Evolutionary conservation across 1,284 basidiomycete genomes (phyloP), one percentile per base, ranked within the genome.

Genomic region (Rhizoctonia solani): DNA sequence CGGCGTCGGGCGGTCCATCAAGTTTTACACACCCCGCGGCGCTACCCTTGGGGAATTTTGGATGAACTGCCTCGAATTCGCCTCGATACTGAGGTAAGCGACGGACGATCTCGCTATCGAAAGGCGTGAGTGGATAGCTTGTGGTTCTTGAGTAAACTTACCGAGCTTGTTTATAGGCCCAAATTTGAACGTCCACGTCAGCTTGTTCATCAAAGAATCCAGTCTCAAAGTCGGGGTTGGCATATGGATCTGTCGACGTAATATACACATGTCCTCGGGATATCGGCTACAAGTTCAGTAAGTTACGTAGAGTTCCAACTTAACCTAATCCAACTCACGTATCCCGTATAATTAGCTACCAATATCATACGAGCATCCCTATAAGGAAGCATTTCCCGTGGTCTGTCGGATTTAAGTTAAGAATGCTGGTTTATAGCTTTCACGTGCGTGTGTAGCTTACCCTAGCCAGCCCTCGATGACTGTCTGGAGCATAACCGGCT

Each of bases 31-130:
- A 75, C 0, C 76, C 67, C 0, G 85, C 86, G 1, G 75, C 67
- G 54, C 84, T 84, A 1, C 75, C 78, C 1, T 74, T 69, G 1
- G 80, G 71, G 73, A 88, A 88, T 4, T 69, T 61, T 0, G 87
- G 87, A 70, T 88, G 83, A 0, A 72, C 54, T 1, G 79, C n/a
- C 23, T 39, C 52, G 25, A 54, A 73, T 69, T 87, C 87, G 3
- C 87, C 87, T 1, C 82, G 79, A 74, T 81, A 88, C 21, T 75
- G 74, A 0, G 79, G 76, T 81, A 88, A 81, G 1, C 87, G 82
- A 25, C 87, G 81, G 1, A 79, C 80, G 39, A 85, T 73, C 74
- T 89, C 87, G 19, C 63, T 66, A 72, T 66, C 65, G 41, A 8
- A 4, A 29, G 5, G 46, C 14, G 5, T 49, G 44, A 27, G 32